These are phyloP conservation scores for Euphorbia lathyris DNA, from an alignment of 345 rosid genomes.

Conservation along the genomic window DNA sequence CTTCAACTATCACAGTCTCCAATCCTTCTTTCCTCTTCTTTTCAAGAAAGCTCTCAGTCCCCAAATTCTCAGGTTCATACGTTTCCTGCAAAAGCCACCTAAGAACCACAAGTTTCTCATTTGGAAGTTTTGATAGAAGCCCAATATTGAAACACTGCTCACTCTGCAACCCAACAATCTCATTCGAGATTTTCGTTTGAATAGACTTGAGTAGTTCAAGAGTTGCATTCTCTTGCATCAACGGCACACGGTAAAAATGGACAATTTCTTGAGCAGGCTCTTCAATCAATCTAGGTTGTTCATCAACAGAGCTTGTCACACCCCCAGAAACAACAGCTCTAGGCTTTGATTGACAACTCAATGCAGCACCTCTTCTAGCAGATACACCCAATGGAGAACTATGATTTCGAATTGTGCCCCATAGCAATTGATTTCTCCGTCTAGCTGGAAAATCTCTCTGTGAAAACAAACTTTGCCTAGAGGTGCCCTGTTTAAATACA, in stretches of 20 bases:
- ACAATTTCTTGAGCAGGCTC: constrained; percentile 57
- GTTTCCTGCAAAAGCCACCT: constrained; percentile 92
- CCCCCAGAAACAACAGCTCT: constrained; percentile 44
- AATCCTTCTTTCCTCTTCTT: constrained; percentile 67
- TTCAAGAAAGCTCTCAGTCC: constrained; percentile 65
- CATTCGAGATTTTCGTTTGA: constrained; percentile 62
- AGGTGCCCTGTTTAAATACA: constrained; percentile 12
- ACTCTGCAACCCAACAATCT: constrained; percentile 66
- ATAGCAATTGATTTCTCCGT: constrained; percentile 20
- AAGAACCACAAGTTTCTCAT: constrained; percentile 52
- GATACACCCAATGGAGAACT: too few species aligned
- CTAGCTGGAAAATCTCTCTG: constrained; percentile 10
- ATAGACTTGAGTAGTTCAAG: constrained; percentile 55
- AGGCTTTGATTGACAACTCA: constrained; percentile 57
- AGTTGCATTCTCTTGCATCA: constrained; percentile 72
- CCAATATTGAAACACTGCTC: constrained; percentile 90
- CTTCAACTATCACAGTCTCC: constrained; percentile 59
- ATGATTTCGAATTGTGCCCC: constrained; percentile 15
- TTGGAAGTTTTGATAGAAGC: constrained; percentile 38
- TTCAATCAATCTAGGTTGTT: constrained; percentile 41
- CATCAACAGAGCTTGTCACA: constrained; percentile 39
- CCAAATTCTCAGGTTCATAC: constrained; percentile 85
- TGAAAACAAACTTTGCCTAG: constrained; percentile 15
- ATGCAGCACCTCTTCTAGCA: constrained; percentile 30
- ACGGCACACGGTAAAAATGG: constrained; percentile 71